Evolutionary conservation across 176 grass and related monocot genomes (phyloP).

Genomic region (Eleusine indica): DNA sequence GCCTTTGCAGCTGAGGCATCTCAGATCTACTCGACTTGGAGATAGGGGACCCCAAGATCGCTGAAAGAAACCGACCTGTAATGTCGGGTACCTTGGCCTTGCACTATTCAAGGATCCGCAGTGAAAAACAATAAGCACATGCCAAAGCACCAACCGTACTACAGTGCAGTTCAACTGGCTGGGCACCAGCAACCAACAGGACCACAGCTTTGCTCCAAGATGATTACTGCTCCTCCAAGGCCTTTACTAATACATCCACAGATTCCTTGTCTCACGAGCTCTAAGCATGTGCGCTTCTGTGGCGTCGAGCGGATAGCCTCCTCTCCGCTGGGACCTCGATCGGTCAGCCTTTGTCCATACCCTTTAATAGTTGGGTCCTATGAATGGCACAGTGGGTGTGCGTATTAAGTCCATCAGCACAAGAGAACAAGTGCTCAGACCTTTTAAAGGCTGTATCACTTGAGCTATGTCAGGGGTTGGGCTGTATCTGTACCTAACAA

Average conservation of each 20-base stretch:
- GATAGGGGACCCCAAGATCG: slow-evolving; percentile 33
- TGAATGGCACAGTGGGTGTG: slow-evolving; percentile 38
- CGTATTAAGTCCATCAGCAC: slow-evolving; percentile 29
- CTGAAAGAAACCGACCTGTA: slow-evolving; percentile 45
- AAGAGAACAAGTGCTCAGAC: slow-evolving; percentile 36
- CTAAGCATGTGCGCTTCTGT: slow-evolving; percentile 39
- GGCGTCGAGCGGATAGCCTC: slow-evolving; percentile 27
- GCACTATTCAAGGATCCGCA: neutral
- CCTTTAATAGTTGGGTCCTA: slow-evolving; percentile 48
- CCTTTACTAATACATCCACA: slow-evolving; percentile 11
- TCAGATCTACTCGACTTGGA: slow-evolving; percentile 46
- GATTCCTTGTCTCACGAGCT: slow-evolving; percentile 36
- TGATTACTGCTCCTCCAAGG: slow-evolving; percentile 20
- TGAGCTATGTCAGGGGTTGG: slow-evolving; percentile 22
- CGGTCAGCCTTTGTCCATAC: slow-evolving; percentile 38
- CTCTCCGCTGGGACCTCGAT: neutral
- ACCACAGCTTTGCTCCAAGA: slow-evolving; percentile 17
- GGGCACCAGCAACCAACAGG: slow-evolving; percentile 30
- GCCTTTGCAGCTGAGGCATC: slow-evolving; percentile 42
- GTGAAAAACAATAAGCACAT: slow-evolving; percentile 35
- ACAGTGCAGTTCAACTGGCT: slow-evolving; percentile 39
- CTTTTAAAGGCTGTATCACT: slow-evolving; percentile 36
- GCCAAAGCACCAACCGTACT: slow-evolving; percentile 29
- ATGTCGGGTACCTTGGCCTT: slow-evolving; percentile 24
- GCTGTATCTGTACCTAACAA: neutral